A percentile compares a stretch with the other conserved stretches of the same genome.
Evolutionary conservation across 2,329 filamentous ascomycete species (phyloP).

Genomic region (Huntiella bhutanensis): DNA sequence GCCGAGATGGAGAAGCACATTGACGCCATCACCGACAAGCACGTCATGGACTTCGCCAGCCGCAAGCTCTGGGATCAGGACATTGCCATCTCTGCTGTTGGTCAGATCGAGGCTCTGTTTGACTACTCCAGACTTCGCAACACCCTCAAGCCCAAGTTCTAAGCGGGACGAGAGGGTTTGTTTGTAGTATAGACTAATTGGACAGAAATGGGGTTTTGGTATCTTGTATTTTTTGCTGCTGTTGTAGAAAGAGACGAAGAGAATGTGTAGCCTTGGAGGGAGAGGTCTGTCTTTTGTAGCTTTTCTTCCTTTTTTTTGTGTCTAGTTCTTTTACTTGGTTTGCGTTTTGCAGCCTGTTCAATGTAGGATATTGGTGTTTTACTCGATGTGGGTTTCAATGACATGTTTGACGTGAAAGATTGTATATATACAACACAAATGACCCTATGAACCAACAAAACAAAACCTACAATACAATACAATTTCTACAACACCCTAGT

Average conservation of each 20-base stretch:
- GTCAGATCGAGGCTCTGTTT: slow-evolving; percentile 70
- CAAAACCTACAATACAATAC: background rate
- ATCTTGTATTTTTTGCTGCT: background rate
- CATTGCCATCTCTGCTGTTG: slow-evolving; percentile 80
- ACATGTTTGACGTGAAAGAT: no score
- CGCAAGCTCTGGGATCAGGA: slow-evolving; percentile 96
- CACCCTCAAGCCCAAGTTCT: slow-evolving; percentile 72
- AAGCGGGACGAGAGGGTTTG: slow-evolving; percentile 14
- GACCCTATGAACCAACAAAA: background rate
- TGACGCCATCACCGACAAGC: slow-evolving; percentile 76
- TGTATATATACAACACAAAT: background rate
- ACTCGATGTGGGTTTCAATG: no score
- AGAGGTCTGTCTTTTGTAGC: background rate
- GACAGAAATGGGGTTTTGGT: background rate
- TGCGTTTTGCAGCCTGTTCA: no score
- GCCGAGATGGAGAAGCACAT: slow-evolving; percentile 90
- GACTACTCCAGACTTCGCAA: slow-evolving; percentile 64
- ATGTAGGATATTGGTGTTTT: no score
- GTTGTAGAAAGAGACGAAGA: background rate
- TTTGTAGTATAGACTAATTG: background rate
- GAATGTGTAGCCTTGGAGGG: background rate
- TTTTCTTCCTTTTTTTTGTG: background rate
- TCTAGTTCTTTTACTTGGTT: no score
- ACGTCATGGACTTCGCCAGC: slow-evolving; percentile 92
- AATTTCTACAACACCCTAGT: background rate